Evolutionary conservation across 768 basidiomycete genomes (phyloP).

Genomic region (Rhizopogon vesiculosus): DNA sequence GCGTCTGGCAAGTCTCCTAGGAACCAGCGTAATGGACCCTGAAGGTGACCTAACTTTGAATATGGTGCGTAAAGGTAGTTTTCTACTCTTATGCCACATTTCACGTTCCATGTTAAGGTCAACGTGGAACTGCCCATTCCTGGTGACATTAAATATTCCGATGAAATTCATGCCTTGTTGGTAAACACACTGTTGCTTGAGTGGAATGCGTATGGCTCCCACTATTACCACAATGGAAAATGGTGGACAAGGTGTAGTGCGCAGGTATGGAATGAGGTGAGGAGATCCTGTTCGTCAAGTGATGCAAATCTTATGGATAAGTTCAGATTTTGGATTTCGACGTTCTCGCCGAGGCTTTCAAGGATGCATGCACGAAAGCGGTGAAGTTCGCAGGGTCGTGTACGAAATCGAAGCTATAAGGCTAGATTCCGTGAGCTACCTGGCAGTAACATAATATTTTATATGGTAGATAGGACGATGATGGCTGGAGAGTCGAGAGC

Average conservation of each 20-base stretch:
- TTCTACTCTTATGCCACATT: not conserved
- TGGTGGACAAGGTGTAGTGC: slow-evolving; percentile 29
- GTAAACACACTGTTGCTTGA: slow-evolving; percentile 14
- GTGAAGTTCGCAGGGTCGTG: not conserved
- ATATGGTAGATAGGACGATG: no score
- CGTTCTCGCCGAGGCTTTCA: slow-evolving; percentile 20
- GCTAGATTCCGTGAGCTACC: no score
- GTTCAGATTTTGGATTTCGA: slow-evolving; percentile 28
- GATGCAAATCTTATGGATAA: not conserved
- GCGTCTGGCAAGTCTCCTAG: slow-evolving; percentile 51
- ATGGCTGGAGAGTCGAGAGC: no score
- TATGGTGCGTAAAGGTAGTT: slow-evolving; percentile 46
- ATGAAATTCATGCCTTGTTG: slow-evolving; percentile 11
- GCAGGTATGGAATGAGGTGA: slow-evolving; percentile 29
- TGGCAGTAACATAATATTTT: no score
- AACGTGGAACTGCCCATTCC: slow-evolving; percentile 37
- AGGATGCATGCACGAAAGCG: slow-evolving; percentile 17
- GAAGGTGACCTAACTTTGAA: slow-evolving; percentile 55
- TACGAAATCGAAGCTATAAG: no score
- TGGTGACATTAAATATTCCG: slow-evolving; percentile 16
- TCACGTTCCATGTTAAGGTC: slow-evolving; percentile 18
- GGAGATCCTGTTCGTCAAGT: not conserved
- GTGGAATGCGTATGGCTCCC: slow-evolving; percentile 11
- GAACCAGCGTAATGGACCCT: slow-evolving; percentile 60
- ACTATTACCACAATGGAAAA: slow-evolving; percentile 22